phyloP scores from a whole-genome alignment of 768 basidiomycete species.

The Amyloporia xantha region DNA sequence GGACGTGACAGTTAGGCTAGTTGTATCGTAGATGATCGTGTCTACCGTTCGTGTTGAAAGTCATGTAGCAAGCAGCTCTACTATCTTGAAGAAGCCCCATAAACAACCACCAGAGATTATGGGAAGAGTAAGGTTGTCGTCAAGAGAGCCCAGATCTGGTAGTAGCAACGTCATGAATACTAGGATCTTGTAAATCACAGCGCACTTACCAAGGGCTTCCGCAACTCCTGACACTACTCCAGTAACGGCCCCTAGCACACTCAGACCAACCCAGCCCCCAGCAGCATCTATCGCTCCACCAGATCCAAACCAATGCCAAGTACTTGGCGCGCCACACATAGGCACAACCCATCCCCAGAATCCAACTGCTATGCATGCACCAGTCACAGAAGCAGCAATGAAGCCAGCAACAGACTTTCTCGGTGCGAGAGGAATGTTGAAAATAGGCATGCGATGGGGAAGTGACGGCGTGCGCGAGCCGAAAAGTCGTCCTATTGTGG shows the following conservation, averaged over 20 bases:
- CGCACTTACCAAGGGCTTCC: slow-evolving; percentile 77
- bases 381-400: slow-evolving; percentile 68
- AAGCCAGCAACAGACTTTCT: slow-evolving; percentile 86
- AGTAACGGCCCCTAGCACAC: slow-evolving; percentile 49
- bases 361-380: slow-evolving; percentile 52
- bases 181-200: slow-evolving; percentile 1
- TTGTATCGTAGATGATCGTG: too few relatives aligned
- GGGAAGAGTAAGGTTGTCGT: slow-evolving; percentile 88
- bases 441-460: slow-evolving; percentile 35
- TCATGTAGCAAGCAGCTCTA: slow-evolving; percentile 36
- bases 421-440: slow-evolving; percentile 61
- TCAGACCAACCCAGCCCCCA: not conserved
- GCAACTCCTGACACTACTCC: slow-evolving; percentile 79
- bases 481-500: slow-evolving; percentile 83
- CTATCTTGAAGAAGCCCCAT: slow-evolving; percentile 45
- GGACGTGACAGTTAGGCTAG: too few relatives aligned
- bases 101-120: slow-evolving; percentile 75
- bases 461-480: slow-evolving; percentile 62
- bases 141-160: slow-evolving; percentile 74
- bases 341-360: slow-evolving; percentile 71
- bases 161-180: slow-evolving; percentile 1
- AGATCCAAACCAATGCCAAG: slow-evolving; percentile 46
- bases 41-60: too few relatives aligned
- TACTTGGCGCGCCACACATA: slow-evolving; percentile 32
- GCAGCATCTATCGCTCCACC: not conserved